Evolutionary conservation across 164 flowering plant genomes (phyloP).

Genomic region (Cinnamomum chago): DNA sequence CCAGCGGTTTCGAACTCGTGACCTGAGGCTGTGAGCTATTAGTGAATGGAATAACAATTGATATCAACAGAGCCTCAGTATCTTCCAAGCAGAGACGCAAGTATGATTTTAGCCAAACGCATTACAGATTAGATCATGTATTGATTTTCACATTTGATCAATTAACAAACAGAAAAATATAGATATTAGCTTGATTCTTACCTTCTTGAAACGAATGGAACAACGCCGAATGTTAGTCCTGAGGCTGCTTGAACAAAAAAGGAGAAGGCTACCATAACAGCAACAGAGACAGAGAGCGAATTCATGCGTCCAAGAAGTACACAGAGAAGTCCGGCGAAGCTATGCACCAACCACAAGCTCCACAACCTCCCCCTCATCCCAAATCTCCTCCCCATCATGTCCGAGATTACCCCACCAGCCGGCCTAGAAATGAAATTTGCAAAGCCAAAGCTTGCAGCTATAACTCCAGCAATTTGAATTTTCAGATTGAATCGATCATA

Average conservation of each 20-base stretch:
- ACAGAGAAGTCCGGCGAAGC: slow-evolving; percentile 63
- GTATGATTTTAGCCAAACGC: not conserved
- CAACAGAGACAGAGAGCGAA: not conserved
- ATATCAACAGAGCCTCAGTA: not conserved
- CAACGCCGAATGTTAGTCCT: slow-evolving; percentile 80
- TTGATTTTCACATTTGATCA: not conserved
- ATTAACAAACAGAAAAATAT: too few relatives aligned
- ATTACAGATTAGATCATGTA: not conserved
- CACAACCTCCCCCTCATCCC: slow-evolving; percentile 90
- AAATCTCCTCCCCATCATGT: slow-evolving; percentile 47
- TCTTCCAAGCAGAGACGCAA: not conserved
- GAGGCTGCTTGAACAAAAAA: slow-evolving; percentile 79
- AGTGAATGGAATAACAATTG: not conserved
- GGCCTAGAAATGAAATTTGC: slow-evolving; percentile 71
- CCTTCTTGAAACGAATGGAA: slow-evolving; percentile 88
- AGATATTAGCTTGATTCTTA: slow-evolving; percentile 9
- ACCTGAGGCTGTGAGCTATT: too few relatives aligned
- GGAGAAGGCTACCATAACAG: slow-evolving; percentile 56
- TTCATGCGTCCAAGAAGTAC: slow-evolving; percentile 43
- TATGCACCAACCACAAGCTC: slow-evolving; percentile 71
- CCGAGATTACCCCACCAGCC: slow-evolving; percentile 65
- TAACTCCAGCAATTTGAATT: slow-evolving; percentile 70
- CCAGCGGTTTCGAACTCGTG: too few relatives aligned
- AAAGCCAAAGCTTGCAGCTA: slow-evolving; percentile 80
- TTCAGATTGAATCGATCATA: slow-evolving; percentile 66